Evolutionary conservation across 345 rosid species (phyloP).

Genomic region (Brassica juncea): DNA sequence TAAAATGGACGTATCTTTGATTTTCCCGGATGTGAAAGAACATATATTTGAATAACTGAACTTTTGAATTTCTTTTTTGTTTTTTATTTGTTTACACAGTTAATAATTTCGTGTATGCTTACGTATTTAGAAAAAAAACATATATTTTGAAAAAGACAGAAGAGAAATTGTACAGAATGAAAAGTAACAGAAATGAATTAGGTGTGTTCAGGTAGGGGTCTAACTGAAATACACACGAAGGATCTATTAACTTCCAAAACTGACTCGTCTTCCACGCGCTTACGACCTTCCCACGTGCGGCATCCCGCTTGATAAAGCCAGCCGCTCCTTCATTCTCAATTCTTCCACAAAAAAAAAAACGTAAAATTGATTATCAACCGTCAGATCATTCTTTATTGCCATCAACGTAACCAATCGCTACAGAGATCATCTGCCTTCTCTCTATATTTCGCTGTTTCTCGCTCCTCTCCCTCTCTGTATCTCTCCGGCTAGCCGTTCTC

Average conservation of each 20-base stretch:
- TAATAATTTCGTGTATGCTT: slow-evolving; percentile 13
- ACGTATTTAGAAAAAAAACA: background rate
- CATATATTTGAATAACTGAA: background rate
- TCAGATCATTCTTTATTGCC: slow-evolving; percentile 30
- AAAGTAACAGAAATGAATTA: slow-evolving; percentile 8
- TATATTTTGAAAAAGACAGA: background rate
- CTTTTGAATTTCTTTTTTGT: background rate
- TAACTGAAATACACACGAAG: background rate
- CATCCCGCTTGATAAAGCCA: slow-evolving; percentile 20
- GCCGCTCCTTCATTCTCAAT: background rate
- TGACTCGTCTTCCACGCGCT: slow-evolving; percentile 37
- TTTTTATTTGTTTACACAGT: background rate
- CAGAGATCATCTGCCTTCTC: slow-evolving; percentile 18
- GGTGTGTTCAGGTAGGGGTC: slow-evolving; percentile 3
- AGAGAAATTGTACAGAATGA: background rate
- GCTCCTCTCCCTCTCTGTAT: slow-evolving; percentile 12
- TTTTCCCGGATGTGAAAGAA: background rate
- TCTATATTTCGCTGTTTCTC: slow-evolving; percentile 14
- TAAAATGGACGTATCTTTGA: slow-evolving; percentile 28
- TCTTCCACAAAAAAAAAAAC: background rate
- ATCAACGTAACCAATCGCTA: slow-evolving; percentile 30
- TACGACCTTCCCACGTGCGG: slow-evolving; percentile 27
- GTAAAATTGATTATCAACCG: slow-evolving; percentile 27
- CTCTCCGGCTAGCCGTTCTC: slow-evolving; percentile 39
- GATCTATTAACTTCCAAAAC: slow-evolving; percentile 35